These are phyloP conservation scores for Cinchona pubescens DNA, from an alignment of 257 asterid genomes.

Conservation along the genomic window DNA sequence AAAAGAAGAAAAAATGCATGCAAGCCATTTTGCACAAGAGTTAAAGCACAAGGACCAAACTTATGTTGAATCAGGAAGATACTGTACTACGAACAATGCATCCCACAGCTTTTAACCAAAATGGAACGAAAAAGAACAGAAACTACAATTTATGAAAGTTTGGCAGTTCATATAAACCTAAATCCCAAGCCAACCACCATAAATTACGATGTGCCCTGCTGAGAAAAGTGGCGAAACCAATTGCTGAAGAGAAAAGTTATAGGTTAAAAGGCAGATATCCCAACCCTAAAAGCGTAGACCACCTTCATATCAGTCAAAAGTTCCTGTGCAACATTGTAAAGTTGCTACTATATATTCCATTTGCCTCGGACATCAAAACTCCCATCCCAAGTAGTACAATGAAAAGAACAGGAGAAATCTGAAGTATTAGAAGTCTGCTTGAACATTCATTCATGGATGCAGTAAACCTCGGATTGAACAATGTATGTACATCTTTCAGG, in stretches of 20 bases:
- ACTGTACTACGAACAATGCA: neutral
- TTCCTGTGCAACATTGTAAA: neutral
- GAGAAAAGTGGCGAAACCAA: neutral
- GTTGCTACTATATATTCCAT: neutral
- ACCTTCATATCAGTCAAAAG: neutral
- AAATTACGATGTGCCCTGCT: neutral
- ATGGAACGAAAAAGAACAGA: neutral
- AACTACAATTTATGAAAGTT: neutral
- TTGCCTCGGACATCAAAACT: conserved; percentile 7
- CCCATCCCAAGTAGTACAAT: neutral
- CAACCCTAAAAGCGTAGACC: too few relatives aligned
- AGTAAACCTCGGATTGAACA: neutral
- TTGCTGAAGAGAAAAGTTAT: neutral
- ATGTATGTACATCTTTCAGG: conserved; percentile 30
- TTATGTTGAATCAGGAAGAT: neutral
- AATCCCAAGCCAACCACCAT: neutral
- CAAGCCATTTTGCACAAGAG: neutral
- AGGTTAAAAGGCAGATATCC: neutral
- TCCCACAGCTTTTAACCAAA: neutral
- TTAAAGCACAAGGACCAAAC: neutral
- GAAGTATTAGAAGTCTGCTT: neutral
- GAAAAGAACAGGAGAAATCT: neutral
- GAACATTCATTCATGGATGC: conserved; percentile 4
- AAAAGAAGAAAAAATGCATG: neutral
- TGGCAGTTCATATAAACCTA: neutral